Evolutionary conservation across 345 rosid genomes (phyloP).

Genomic region (Aquilaria yunnanensis): DNA sequence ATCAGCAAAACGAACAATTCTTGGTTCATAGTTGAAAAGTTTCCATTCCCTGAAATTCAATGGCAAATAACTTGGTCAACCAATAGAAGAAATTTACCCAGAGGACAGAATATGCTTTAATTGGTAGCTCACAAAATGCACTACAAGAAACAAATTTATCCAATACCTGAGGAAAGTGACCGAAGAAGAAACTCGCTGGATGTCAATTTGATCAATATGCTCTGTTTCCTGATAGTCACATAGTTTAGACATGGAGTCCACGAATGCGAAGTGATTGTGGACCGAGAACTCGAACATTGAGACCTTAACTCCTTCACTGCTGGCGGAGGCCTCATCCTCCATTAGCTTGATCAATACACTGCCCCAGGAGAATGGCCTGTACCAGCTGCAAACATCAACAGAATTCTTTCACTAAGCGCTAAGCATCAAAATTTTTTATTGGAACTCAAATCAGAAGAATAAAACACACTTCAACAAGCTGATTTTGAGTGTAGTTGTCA

Average conservation of each 20-base stretch:
- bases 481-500: too few relatives aligned
- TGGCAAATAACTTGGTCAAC: not conserved
- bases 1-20: conserved; percentile 41
- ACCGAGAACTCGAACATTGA: conserved; percentile 56
- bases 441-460: too few relatives aligned
- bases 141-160: not conserved
- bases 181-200: conserved; percentile 44
- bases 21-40: conserved; percentile 44
- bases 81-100: too few relatives aligned
- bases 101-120: too few relatives aligned
- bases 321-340: conserved; percentile 13
- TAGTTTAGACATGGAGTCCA: conserved; percentile 43
- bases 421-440: too few relatives aligned
- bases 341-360: not conserved
- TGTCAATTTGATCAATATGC: conserved; percentile 24
- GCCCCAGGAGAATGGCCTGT: too few relatives aligned
- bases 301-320: conserved; percentile 28
- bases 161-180: conserved; percentile 60
- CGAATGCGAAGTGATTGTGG: conserved; percentile 55
- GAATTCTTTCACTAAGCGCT: too few relatives aligned
- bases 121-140: not conserved
- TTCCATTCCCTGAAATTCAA: conserved; percentile 53
- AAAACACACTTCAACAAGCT: too few relatives aligned
- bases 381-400: too few relatives aligned
- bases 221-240: conserved; percentile 45